These are phyloP conservation scores for Vaccinium darrowii DNA, from an alignment of 148 eudicot species.

Conservation along the genomic window DNA sequence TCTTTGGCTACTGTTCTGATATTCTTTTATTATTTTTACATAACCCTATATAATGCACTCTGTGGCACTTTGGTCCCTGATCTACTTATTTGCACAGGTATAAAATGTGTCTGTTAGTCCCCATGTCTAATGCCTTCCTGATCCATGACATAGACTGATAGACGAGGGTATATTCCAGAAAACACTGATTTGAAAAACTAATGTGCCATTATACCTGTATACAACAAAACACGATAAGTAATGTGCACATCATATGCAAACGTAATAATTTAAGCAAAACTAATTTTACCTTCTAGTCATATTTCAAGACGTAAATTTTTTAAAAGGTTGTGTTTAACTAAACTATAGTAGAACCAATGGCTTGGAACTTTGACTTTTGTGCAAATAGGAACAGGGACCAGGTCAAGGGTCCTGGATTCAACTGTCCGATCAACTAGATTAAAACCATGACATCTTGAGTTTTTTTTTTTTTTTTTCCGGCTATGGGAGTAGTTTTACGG, in stretches of 20 bases:
- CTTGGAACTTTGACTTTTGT: background rate
- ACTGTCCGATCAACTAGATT: background rate
- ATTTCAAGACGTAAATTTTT: background rate
- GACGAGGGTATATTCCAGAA: background rate
- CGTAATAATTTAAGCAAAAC: background rate
- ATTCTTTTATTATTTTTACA: background rate
- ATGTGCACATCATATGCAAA: background rate
- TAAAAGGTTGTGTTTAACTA: background rate
- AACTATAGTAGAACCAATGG: background rate
- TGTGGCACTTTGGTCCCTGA: background rate
- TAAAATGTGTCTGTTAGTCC: background rate
- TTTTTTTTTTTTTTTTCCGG: background rate
- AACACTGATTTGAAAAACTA: background rate
- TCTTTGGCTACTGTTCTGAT: background rate
- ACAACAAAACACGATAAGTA: background rate
- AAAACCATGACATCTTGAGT: background rate
- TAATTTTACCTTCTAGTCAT: background rate
- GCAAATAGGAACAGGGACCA: background rate
- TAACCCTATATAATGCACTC: background rate
- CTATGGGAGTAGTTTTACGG: background rate
- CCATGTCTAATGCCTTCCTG: background rate
- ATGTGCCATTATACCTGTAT: background rate
- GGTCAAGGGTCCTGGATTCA: background rate
- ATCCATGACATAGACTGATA: background rate
- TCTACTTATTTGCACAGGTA: background rate